Evolutionary conservation across 805 yeast genomes (phyloP).

Genomic region (Pichia rugopelliculosa): DNA sequence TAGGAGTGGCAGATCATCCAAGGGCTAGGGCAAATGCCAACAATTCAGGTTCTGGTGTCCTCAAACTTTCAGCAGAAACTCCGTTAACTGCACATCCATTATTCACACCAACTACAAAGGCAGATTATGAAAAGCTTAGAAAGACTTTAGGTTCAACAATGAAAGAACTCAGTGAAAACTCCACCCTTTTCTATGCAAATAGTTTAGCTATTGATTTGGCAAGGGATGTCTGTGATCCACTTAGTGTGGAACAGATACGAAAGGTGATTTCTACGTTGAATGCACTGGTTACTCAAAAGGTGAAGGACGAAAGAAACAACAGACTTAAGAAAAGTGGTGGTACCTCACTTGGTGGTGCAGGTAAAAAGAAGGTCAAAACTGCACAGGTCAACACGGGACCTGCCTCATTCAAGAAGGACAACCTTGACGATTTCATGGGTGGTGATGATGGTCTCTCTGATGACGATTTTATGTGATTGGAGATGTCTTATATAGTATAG

Average conservation of each 20-base stretch:
- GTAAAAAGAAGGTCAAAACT: constrained; percentile 82
- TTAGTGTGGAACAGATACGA: constrained; percentile 73
- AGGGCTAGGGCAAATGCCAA: constrained; percentile 31
- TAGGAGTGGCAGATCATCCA: constrained; percentile 51
- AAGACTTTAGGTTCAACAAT: constrained; percentile 61
- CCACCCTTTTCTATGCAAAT: constrained; percentile 63
- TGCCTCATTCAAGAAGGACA: constrained; percentile 54
- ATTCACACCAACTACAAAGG: constrained; percentile 74
- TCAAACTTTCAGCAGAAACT: constrained; percentile 46
- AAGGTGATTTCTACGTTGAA: constrained; percentile 81
- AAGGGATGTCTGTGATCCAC: constrained; percentile 77
- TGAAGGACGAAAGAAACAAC: constrained; percentile 81
- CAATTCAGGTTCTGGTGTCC: constrained; percentile 11
- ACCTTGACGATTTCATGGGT: constrained; percentile 43
- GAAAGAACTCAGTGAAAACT: constrained; percentile 51
- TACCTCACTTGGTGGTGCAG: constrained; percentile 86
- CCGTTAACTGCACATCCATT: constrained; percentile 73
- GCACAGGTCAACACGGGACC: constrained; percentile 59
- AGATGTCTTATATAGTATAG: too few species aligned
- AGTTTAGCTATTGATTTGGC: constrained; percentile 75
- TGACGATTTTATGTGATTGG: constrained; percentile 69
- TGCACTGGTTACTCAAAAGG: constrained; percentile 76
- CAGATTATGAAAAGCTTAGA: constrained; percentile 71
- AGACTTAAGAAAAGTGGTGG: constrained; percentile 78
- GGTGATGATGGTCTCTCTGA: constrained; percentile 65